phyloP scores from a whole-genome alignment of 495 filamentous ascomycete genomes.

The Neurospora discreta region DNA sequence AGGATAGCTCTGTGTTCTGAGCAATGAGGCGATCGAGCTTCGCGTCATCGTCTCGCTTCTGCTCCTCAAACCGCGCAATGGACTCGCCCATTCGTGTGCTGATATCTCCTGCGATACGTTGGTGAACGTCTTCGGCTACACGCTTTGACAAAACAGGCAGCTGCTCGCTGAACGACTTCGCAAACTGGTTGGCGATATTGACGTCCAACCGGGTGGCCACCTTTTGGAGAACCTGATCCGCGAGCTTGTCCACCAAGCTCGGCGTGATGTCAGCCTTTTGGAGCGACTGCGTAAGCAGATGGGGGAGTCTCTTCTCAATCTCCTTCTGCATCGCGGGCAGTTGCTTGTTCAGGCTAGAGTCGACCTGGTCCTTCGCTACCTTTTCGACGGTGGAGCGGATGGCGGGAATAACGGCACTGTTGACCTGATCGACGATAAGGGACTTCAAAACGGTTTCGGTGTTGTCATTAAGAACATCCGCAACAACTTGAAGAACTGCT shows the following conservation, averaged over 20 bases:
- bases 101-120: slow-evolving; percentile 21
- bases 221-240: slow-evolving; percentile 56
- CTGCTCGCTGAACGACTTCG: slow-evolving; percentile 48
- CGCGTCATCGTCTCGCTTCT: slow-evolving; percentile 54
- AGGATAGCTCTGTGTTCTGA: slow-evolving; percentile 57
- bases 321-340: slow-evolving; percentile 48
- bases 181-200: slow-evolving; percentile 35
- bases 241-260: slow-evolving; percentile 44
- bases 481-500: slow-evolving; percentile 68
- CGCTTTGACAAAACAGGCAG: slow-evolving; percentile 51
- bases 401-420: slow-evolving; percentile 48
- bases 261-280: slow-evolving; percentile 49
- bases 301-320: slow-evolving; percentile 39
- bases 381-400: slow-evolving; percentile 35
- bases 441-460: slow-evolving; percentile 67
- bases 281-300: slow-evolving; percentile 41
- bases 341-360: slow-evolving; percentile 34
- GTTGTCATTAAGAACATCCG: slow-evolving; percentile 78
- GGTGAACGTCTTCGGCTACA: slow-evolving; percentile 50
- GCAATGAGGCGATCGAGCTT: slow-evolving; percentile 79
- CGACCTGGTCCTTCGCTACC: slow-evolving; percentile 34
- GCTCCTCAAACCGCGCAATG: slow-evolving; percentile 48
- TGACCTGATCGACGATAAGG: slow-evolving; percentile 58
- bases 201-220: slow-evolving; percentile 57
- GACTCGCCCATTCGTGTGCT: slow-evolving; percentile 22